These are phyloP conservation scores for Suillus plorans DNA, from an alignment of 768 basidiomycete genomes.

Conservation along the genomic window DNA sequence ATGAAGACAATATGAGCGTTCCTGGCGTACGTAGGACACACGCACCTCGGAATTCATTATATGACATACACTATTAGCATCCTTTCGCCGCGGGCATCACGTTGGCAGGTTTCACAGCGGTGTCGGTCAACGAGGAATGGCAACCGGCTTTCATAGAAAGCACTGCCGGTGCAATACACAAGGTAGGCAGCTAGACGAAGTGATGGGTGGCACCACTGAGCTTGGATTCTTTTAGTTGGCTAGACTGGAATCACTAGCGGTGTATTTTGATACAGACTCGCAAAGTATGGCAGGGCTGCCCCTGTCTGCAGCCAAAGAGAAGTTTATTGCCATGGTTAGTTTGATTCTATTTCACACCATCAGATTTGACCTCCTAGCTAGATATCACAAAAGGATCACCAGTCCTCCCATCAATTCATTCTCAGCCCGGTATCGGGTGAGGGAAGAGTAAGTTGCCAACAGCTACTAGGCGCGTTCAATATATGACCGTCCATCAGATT, in stretches of 20 bases:
- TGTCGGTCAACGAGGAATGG: constrained; percentile 89
- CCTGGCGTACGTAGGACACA: constrained; percentile 65
- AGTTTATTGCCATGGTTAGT: constrained; percentile 72
- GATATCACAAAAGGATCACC: constrained; percentile 51
- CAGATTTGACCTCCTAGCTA: constrained; percentile 18
- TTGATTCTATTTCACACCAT: constrained; percentile 2
- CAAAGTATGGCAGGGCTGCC: constrained; percentile 70
- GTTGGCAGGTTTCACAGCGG: constrained; percentile 81
- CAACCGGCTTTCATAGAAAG: constrained; percentile 90
- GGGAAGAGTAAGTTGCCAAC: constrained; percentile 62
- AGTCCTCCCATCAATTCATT: constrained; percentile 78
- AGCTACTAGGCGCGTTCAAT: not conserved
- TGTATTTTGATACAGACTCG: constrained; percentile 96
- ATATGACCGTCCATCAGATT: constrained; percentile 44
- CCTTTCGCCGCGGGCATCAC: constrained; percentile 94
- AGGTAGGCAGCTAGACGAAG: constrained; percentile 45
- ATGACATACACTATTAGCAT: constrained; percentile 50
- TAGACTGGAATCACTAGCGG: constrained; percentile 78
- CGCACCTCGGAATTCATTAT: not conserved
- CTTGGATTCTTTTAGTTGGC: constrained; percentile 56
- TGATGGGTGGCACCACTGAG: constrained; percentile 6
- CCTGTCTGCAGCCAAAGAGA: constrained; percentile 62
- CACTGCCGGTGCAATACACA: constrained; percentile 83
- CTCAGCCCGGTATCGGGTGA: constrained; percentile 95
- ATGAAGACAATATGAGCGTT: constrained; percentile 92